phyloP scores from a whole-genome alignment of 2,329 filamentous ascomycete genomes.

The Zalaria sp. region DNA sequence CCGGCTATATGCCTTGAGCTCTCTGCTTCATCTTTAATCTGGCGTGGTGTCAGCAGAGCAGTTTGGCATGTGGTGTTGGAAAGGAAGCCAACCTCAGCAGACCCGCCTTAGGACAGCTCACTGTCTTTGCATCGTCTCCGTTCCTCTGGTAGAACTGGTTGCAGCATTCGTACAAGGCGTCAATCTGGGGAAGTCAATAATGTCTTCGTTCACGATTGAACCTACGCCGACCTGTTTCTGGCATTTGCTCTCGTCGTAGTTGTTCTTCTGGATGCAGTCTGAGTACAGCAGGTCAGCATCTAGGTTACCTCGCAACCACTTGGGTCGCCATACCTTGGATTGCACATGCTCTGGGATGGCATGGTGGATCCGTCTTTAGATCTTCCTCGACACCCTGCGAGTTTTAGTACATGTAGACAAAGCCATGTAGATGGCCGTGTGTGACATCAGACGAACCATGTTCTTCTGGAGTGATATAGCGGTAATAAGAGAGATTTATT shows the following conservation, averaged over 20 bases:
- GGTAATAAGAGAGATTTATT: no score
- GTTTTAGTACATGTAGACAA: no score
- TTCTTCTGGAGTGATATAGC: no score
- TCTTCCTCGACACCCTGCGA: constrained; percentile 44
- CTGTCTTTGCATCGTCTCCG: constrained; percentile 61
- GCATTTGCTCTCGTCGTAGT: constrained; percentile 77
- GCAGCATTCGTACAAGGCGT: constrained; percentile 88
- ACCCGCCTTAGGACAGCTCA: constrained; percentile 73
- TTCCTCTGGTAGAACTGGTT: constrained; percentile 70
- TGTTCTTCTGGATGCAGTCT: constrained; percentile 77
- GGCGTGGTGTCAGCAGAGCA: constrained; percentile 1
- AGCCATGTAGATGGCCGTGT: no score
- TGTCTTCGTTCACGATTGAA: background rate
- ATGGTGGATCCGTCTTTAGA: constrained; percentile 61
- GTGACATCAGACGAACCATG: background rate
- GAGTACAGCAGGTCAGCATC: constrained; percentile 2
- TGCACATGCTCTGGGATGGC: constrained; percentile 76
- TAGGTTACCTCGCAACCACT: background rate
- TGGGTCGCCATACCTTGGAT: constrained; percentile 56
- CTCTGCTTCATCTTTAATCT: constrained; percentile 73
- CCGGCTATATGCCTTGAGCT: constrained; percentile 24
- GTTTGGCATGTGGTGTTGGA: background rate
- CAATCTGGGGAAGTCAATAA: constrained; percentile 39
- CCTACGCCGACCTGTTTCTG: constrained; percentile 32
- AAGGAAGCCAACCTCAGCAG: constrained; percentile 44